These are phyloP conservation scores for Solanum hybrid DNA, from an alignment of 305 asterid species.

Conservation along the genomic window DNA sequence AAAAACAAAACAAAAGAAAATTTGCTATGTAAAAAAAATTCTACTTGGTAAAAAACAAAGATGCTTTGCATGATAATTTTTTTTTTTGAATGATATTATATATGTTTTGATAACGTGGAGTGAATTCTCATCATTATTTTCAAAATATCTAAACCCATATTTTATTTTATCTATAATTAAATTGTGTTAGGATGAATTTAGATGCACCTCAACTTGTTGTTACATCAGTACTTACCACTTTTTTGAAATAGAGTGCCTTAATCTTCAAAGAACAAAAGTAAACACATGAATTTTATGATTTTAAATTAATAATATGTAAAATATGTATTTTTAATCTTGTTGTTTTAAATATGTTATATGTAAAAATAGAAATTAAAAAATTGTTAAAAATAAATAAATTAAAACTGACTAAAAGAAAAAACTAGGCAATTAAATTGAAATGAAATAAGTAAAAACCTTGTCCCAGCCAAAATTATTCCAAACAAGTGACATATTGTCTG, in stretches of 20 bases:
- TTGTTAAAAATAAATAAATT: not conserved
- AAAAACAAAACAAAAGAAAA: not conserved
- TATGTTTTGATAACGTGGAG: not conserved
- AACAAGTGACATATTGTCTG: not conserved
- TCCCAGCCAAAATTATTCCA: constrained; percentile 11
- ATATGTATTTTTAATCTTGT: not conserved
- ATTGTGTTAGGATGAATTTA: not conserved
- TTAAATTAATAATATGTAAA: not conserved
- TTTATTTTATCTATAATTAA: not conserved
- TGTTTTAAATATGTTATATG: not conserved
- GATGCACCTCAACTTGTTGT: not conserved
- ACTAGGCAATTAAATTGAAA: not conserved
- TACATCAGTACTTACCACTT: not conserved
- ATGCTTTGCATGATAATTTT: not conserved
- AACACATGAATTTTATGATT: not conserved
- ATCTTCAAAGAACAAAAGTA: not conserved
- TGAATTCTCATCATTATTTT: not conserved
- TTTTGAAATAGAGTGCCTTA: not conserved
- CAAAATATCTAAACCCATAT: not conserved
- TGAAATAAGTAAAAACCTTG: not conserved
- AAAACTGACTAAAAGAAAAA: not conserved
- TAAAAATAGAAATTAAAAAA: not conserved
- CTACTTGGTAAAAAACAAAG: not conserved
- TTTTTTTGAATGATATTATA: not conserved
- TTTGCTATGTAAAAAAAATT: not conserved